A percentile compares a stretch with the other conserved stretches of the same genome.
Evolutionary conservation across 768 basidiomycete genomes (phyloP).

Genomic region (Lactarius vividus): DNA sequence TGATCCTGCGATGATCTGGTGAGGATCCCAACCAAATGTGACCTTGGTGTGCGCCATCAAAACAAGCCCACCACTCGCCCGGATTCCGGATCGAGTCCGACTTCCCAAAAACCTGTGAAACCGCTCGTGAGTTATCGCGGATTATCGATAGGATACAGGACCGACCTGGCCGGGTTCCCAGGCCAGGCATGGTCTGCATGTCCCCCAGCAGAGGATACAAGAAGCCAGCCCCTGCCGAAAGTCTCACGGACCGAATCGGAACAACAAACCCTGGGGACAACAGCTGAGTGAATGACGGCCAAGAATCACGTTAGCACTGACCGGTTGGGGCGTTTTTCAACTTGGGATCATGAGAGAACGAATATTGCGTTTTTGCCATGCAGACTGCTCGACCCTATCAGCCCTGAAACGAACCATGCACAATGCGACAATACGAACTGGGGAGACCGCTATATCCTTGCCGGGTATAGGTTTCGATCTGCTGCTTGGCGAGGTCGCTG

Average conservation of each 20-base stretch:
- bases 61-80: conserved; percentile 87
- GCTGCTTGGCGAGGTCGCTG: conserved; percentile 78
- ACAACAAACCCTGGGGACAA: conserved; percentile 72
- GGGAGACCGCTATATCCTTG: conserved; percentile 82
- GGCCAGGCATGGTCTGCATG: conserved; percentile 98
- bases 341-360: conserved; percentile 92
- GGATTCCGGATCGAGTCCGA: conserved; percentile 72
- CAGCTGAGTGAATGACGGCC: not conserved
- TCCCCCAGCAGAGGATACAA: conserved; percentile 93
- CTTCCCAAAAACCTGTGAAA: conserved; percentile 82
- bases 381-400: conserved; percentile 54
- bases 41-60: conserved; percentile 38
- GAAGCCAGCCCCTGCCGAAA: conserved; percentile 95
- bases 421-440: conserved; percentile 48
- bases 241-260: conserved; percentile 82
- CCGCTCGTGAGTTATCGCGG: conserved; percentile 18
- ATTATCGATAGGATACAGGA: not conserved
- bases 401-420: conserved; percentile 6
- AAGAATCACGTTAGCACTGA: conserved; percentile 33
- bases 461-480: conserved; percentile 86
- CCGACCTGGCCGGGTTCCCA: conserved; percentile 84
- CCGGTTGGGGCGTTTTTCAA: conserved; percentile 87
- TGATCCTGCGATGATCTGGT: conserved; percentile 33
- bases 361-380: conserved; percentile 98
- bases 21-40: conserved; percentile 30